Evolutionary conservation across 306 rosid genomes (phyloP).

Genomic region (Cucumis melo): DNA sequence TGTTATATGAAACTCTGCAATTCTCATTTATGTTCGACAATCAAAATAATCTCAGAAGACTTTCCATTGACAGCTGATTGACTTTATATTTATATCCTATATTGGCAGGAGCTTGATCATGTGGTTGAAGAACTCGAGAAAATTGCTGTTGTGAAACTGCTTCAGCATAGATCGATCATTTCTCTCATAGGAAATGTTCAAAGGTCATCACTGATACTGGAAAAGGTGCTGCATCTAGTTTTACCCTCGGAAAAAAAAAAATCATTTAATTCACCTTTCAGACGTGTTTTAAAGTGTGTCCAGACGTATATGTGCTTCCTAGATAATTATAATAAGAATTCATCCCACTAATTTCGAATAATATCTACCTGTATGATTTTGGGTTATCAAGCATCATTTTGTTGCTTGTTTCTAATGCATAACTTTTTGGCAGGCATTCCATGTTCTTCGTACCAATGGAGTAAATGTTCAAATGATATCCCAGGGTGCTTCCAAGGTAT

Average conservation of each 20-base stretch:
- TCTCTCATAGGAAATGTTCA: constrained; percentile 96
- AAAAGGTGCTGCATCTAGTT: constrained; percentile 43
- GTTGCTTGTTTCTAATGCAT: not conserved
- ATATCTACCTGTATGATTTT: not conserved
- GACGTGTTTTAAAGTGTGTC: not conserved
- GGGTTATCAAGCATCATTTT: not conserved
- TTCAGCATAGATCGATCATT: constrained; percentile 78
- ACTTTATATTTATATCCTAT: constrained; percentile 5
- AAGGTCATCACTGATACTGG: constrained; percentile 78
- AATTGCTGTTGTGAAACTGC: constrained; percentile 83
- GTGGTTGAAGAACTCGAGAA: constrained; percentile 90
- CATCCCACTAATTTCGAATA: not conserved
- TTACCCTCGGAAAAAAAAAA: not conserved
- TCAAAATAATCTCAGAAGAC: not conserved
- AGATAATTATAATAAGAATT: not conserved
- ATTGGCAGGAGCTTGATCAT: constrained; percentile 78
- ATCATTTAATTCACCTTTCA: not conserved
- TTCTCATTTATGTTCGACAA: not conserved
- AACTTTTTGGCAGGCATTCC: constrained; percentile 51
- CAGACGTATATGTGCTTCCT: not conserved
- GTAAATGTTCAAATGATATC: constrained; percentile 98
- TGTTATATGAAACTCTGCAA: not conserved
- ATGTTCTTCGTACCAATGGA: constrained; percentile 61
- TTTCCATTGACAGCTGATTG: not conserved
- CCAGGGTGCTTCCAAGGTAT: constrained; percentile 94